Percentiles rank a stretch among this genome's conserved stretches.
Evolutionary conservation across 164 flowering plant genomes (phyloP).

Genomic region (Cinnamomum chago): DNA sequence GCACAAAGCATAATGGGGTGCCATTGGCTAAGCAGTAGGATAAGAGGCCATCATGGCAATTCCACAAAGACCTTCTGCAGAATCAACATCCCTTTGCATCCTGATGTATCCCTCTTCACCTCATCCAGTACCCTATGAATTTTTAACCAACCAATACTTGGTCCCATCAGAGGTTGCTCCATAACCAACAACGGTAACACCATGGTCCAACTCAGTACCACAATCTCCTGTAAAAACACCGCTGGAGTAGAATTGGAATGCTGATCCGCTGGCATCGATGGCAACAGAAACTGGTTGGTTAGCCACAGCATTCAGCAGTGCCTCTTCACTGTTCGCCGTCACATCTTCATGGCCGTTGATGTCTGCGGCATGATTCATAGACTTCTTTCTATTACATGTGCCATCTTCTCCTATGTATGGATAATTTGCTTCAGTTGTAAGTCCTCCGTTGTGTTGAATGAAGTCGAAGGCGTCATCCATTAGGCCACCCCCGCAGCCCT

Average conservation of each 20-base stretch:
- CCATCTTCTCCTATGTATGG: background rate
- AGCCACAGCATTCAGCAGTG: constrained; percentile 5
- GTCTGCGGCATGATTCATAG: background rate
- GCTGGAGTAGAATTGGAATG: constrained; percentile 9
- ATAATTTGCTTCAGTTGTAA: background rate
- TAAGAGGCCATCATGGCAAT: constrained; percentile 7
- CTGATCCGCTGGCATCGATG: constrained; percentile 5
- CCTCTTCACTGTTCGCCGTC: constrained; percentile 1
- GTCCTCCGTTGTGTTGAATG: background rate
- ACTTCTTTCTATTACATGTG: background rate
- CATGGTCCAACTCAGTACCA: constrained; percentile 9
- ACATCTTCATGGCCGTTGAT: constrained; percentile 4
- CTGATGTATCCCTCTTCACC: constrained; percentile 10
- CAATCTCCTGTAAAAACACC: constrained; percentile 8
- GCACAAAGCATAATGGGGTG: no score
- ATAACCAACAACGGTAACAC: constrained; percentile 4
- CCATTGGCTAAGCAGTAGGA: constrained; percentile 1
- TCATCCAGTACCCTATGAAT: constrained; percentile 9
- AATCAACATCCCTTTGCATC: background rate
- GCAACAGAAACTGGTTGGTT: constrained; percentile 10
- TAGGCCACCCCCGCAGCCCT: background rate
- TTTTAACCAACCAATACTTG: constrained; percentile 10
- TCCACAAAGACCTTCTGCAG: constrained; percentile 5
- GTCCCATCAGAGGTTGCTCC: constrained; percentile 5
- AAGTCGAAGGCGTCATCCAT: constrained; percentile 7